Conservation (phyloP, 2,329 filamentous ascomycete genomes). For the Seiridium unicorne region DNA sequence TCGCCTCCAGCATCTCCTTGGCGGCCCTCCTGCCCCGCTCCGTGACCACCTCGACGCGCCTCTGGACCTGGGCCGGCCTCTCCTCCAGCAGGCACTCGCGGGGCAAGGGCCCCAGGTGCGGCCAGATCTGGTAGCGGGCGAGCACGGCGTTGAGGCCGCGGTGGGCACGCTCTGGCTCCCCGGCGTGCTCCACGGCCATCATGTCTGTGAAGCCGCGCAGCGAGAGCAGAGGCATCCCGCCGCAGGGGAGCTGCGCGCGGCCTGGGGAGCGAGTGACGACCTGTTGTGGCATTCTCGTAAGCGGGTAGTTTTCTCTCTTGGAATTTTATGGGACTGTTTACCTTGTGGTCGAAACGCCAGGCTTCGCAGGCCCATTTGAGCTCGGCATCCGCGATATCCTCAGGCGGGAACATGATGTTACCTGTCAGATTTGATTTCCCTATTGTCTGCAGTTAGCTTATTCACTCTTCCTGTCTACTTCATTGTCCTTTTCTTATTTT, state of each 20-base stretch:
- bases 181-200: constrained; percentile 14
- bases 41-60: neutral
- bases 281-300: neutral
- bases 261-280: constrained; percentile 6
- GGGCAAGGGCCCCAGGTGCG: constrained; percentile 7
- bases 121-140: constrained; percentile 7
- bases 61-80: constrained; percentile 5
- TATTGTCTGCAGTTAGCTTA: neutral
- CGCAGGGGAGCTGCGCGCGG: constrained; percentile 12
- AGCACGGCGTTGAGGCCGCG: constrained; percentile 6
- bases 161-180: constrained; percentile 8
- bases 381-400: constrained; percentile 15
- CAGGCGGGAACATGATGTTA: constrained; percentile 12
- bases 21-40: constrained; percentile 3
- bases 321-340: neutral
- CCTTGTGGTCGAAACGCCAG: constrained; percentile 16
- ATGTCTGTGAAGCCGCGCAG: constrained; percentile 12
- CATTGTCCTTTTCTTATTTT: neutral
- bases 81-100: neutral
- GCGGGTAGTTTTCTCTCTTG: too few species aligned
- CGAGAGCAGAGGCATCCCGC: constrained; percentile 16
- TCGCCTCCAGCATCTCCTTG: constrained; percentile 7
- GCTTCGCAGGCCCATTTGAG: constrained; percentile 16
- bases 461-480: neutral
- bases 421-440: constrained; percentile 14